A percentile compares a stretch with the other conserved stretches of the same genome.
These are phyloP conservation scores for Axilococcus clingmanii DNA, from an alignment of 139 green algal genomes.

Conservation along the genomic window DNA sequence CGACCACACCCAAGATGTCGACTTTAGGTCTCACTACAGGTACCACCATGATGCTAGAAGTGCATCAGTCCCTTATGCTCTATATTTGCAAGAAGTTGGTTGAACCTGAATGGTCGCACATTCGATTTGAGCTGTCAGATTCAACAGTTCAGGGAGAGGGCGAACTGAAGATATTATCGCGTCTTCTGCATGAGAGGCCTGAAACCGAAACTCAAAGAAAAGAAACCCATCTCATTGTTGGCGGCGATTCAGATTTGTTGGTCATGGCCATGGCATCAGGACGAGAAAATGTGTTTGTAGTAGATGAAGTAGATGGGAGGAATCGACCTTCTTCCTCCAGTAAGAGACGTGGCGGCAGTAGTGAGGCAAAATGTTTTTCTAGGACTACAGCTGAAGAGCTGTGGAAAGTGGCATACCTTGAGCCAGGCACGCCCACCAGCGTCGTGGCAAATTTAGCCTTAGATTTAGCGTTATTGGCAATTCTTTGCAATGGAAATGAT, in stretches of 20 bases:
- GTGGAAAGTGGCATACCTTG: slow-evolving; percentile 18
- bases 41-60: slow-evolving; percentile 67
- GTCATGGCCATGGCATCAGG: slow-evolving; percentile 57
- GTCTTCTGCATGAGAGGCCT: slow-evolving; percentile 38
- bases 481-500: slow-evolving; percentile 63
- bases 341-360: slow-evolving; percentile 1
- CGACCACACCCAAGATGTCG: not conserved
- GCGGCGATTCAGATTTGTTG: slow-evolving; percentile 71
- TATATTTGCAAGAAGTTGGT: slow-evolving; percentile 47
- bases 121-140: slow-evolving; percentile 69
- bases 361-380: slow-evolving; percentile 7
- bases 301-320: not conserved
- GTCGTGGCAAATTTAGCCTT: slow-evolving; percentile 11
- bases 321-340: too few relatives aligned
- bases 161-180: slow-evolving; percentile 76
- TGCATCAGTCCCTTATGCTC: slow-evolving; percentile 50
- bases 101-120: slow-evolving; percentile 21
- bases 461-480: slow-evolving; percentile 53
- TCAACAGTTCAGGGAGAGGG: slow-evolving; percentile 78
- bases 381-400: slow-evolving; percentile 5
- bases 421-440: not conserved
- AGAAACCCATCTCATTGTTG: slow-evolving; percentile 42
- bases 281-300: slow-evolving; percentile 3
- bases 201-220: not conserved
- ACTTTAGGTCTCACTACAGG: slow-evolving; percentile 27